Evolutionary conservation across 768 basidiomycete genomes (phyloP), one percentile per base, ranked within the genome.

Genomic region (Sarcodon aspratus): DNA sequence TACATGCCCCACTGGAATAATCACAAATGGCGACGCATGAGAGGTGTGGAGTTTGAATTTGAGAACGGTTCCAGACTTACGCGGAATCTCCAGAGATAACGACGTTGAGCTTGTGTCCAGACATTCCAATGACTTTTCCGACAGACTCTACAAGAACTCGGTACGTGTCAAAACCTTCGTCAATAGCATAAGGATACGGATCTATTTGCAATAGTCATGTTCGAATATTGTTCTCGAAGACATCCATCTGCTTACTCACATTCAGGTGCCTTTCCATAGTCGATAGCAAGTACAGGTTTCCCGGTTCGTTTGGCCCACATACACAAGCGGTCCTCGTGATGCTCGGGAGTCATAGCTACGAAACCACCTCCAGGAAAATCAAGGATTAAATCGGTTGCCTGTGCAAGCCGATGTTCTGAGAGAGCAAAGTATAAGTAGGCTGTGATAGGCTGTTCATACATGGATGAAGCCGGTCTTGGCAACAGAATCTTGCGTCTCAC

Each of bases 281-380:
- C 91, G 43, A 98, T 75, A 9, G 88, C 74, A 36, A 98, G 67
- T 3, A 97, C 77, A 11, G 88, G 86, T 58, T 79, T 82, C 10
- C 83, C 76, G 0, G 88, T 90, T 44, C 71, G 72, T 33, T 78
- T 67, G 3, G 93, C 86, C 95, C 96, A 98, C 56, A 75, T 73
- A 47, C 88, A 72, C 49, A 97, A 71, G 11, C 96, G 76, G 61
- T 98, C 95, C 66, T 96, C 95, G 55, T 99, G 96, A 64, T 97
- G 93, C 58, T 90, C 85, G 2, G 96, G 96, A 6, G 76, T 78
- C 93, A 98, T 96, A 18, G 91, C 87, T 45, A 98, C 83, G 63
- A 97, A 99, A 0, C 96, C 96, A 6, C 96, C 96, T 5, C 96
- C 96, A 11, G 96, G 95, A 49, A 89, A 81, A 60, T 98, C 96